Base-by-base conservation (phyloP, 371 early-diverging fungal genomes). In the Mortierella sp. region DNA sequence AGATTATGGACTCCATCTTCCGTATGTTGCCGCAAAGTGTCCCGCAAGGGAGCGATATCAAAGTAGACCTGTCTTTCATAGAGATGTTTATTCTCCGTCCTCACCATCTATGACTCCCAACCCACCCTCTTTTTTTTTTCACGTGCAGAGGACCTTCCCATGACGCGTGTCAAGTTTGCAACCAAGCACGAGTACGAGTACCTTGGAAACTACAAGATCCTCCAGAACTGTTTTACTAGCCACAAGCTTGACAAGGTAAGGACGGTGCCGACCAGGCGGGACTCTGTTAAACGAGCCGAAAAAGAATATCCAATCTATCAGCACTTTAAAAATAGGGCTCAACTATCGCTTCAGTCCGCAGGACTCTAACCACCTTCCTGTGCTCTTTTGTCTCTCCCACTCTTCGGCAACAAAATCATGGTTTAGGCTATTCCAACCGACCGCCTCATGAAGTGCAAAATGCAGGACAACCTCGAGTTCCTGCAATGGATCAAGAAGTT, bases 171-270 rank as follows among this genome's bases (percentile, higher is more conserved):
- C 78, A 96, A 96, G 79, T 96, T 95, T 78, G 87, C 89, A 55
- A 92, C 96, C 54, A 94, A 92, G 78, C 93, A 93, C 68, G 95
- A 95, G 67, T 96, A 95, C 82, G 95, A 96, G 78, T 97, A 91
- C 64, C 86, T 96, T 31, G 83, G 85, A 34, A 97, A 97, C 84
- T 96, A 87, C 83, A 96, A 97, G 82, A 85, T 96, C 56, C 86
- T 97, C 45, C 97, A 96, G 76, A 82, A 83, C 59, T 79, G 84
- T 30, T 94, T 97, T 65, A 87, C 90, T 67, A 90, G 87, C 74
- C 93, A 95, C 83, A 90, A 89, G 87, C 41, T 86, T 41, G 82
- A 84, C 70, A 86, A 84, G 81, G 63, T 72, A 60, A 30, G 23
- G 13, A n/a, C 5, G 24, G 10, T 31, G 23, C 18, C 26, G 18